Percentiles rank a stretch among this genome's conserved stretches.
phyloP scores from a whole-genome alignment of 495 filamentous ascomycete genomes.

The Saxophila tyrrhenica region DNA sequence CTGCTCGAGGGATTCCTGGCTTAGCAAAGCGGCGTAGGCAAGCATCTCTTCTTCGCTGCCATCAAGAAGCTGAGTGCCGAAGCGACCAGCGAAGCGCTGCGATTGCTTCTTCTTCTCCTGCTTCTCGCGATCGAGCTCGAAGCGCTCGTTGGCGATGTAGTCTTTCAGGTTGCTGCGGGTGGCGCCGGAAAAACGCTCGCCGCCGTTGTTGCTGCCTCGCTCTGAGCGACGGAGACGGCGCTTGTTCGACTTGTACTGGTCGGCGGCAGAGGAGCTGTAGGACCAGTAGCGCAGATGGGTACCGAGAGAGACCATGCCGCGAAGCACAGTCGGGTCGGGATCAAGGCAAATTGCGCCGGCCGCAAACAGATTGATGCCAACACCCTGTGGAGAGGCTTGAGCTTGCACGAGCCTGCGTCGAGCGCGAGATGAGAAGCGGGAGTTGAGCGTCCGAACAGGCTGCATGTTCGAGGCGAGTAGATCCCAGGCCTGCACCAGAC shows the following conservation, averaged over 20 bases:
- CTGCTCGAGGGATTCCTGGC: slow-evolving; percentile 60
- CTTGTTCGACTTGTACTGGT: slow-evolving; percentile 54
- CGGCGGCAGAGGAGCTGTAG: slow-evolving; percentile 60
- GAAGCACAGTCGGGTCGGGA: slow-evolving; percentile 76
- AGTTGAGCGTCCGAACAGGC: slow-evolving; percentile 81
- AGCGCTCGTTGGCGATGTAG: slow-evolving; percentile 71
- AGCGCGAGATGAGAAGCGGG: slow-evolving; percentile 71
- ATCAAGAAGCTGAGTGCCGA: slow-evolving; percentile 65
- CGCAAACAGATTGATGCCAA: slow-evolving; percentile 69
- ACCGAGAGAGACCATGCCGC: slow-evolving; percentile 83
- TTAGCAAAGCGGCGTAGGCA: slow-evolving; percentile 79
- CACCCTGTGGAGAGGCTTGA: slow-evolving; percentile 51
- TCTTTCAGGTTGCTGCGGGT: slow-evolving; percentile 56
- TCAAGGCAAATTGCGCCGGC: slow-evolving; percentile 77
- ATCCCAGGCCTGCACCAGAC: slow-evolving; percentile 94
- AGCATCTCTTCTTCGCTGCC: slow-evolving; percentile 80
- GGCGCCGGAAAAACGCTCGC: slow-evolving; percentile 45
- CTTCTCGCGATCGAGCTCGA: slow-evolving; percentile 68
- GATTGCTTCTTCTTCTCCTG: slow-evolving; percentile 49
- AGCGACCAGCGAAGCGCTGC: slow-evolving; percentile 58
- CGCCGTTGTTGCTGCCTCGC: slow-evolving; percentile 45
- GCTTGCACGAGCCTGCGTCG: slow-evolving; percentile 62
- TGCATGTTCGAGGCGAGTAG: slow-evolving; percentile 68
- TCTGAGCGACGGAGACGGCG: slow-evolving; percentile 48
- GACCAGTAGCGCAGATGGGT: slow-evolving; percentile 85